A percentile compares a stretch with the other conserved stretches of the same genome.
Conservation (phyloP, 2,329 filamentous ascomycete genomes). For the Stenocarpella maydis region DNA sequence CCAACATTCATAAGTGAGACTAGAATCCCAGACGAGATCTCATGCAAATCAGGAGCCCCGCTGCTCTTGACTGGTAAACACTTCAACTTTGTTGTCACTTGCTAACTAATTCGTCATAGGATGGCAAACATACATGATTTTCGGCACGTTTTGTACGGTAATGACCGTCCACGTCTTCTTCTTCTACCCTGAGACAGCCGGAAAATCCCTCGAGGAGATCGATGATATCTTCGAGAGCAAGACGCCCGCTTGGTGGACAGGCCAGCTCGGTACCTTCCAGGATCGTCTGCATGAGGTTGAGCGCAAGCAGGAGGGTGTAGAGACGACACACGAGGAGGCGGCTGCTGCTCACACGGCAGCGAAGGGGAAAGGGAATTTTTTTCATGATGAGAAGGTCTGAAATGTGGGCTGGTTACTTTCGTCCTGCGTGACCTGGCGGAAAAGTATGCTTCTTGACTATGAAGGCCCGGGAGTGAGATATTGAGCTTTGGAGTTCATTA, state of each 20-base stretch:
- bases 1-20: conserved; percentile 45
- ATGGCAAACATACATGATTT: conserved; percentile 62
- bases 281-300: conserved; percentile 26
- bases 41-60: background rate
- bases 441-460: no score
- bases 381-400: conserved; percentile 25
- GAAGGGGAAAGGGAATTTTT: background rate
- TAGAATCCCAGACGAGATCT: background rate
- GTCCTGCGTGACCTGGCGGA: background rate
- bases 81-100: no score
- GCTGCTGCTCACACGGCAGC: background rate
- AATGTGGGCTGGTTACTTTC: background rate
- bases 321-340: conserved; percentile 24
- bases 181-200: conserved; percentile 64
- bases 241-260: conserved; percentile 32
- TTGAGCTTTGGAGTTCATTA: no score
- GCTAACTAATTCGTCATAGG: conserved; percentile 29
- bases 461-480: no score
- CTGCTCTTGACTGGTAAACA: background rate
- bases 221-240: conserved; percentile 55
- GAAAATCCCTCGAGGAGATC: conserved; percentile 63
- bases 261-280: conserved; percentile 29
- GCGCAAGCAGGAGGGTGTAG: conserved; percentile 16
- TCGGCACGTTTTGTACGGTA: conserved; percentile 59
- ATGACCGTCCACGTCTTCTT: conserved; percentile 63